phyloP scores from a whole-genome alignment of 768 basidiomycete species.

The Tulasnella sp. region DNA sequence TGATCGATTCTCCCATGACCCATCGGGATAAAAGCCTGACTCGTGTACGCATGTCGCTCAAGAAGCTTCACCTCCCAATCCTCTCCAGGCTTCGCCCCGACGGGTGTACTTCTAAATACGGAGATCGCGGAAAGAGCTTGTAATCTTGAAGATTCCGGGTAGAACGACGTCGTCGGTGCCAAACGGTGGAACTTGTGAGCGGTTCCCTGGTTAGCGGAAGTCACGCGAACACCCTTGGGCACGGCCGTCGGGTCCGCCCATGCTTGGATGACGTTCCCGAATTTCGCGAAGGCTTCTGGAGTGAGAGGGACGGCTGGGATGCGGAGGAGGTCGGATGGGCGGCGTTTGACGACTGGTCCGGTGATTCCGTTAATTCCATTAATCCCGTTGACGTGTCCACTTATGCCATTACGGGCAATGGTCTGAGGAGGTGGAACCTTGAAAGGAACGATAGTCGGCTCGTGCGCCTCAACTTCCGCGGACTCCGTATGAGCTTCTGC shows the following conservation, averaged over 20 bases:
- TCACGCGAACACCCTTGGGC: slow-evolving; percentile 60
- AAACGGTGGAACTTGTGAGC: slow-evolving; percentile 92
- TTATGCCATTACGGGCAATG: neutral
- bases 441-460: neutral
- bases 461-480: neutral
- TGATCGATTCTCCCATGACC: slow-evolving; percentile 43
- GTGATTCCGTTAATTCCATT: neutral
- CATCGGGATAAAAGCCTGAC: slow-evolving; percentile 94
- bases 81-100: slow-evolving; percentile 38
- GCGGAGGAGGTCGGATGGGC: neutral
- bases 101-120: slow-evolving; percentile 73
- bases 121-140: slow-evolving; percentile 62
- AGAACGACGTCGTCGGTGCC: slow-evolving; percentile 57
- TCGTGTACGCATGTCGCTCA: slow-evolving; percentile 84
- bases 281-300: slow-evolving; percentile 76
- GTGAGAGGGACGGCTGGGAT: slow-evolving; percentile 53
- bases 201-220: slow-evolving; percentile 80
- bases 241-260: slow-evolving; percentile 60
- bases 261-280: slow-evolving; percentile 86
- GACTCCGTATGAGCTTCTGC: slow-evolving; percentile 28
- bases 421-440: neutral
- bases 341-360: neutral
- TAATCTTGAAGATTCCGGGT: slow-evolving; percentile 43
- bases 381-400: neutral
- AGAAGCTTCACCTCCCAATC: slow-evolving; percentile 58